Percentiles rank a stretch among this genome's conserved stretches.
phyloP scores from a whole-genome alignment of 306 rosid species.

The Ammopiptanthus mongolicus region DNA sequence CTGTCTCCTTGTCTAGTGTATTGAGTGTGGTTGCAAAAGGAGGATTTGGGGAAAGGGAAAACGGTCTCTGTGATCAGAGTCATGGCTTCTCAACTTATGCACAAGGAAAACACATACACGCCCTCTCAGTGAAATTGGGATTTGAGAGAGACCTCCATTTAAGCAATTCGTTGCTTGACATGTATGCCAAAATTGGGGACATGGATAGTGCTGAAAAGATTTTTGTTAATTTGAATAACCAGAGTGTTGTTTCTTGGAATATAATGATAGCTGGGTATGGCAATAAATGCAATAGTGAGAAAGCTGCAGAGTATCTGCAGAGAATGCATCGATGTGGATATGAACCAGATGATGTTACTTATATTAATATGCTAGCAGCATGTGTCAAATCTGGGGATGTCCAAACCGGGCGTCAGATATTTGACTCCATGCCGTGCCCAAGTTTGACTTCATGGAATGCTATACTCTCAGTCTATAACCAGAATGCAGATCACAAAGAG shows the following conservation, averaged over 20 bases:
- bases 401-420: slow-evolving; percentile 52
- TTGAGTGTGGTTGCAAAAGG: slow-evolving; percentile 56
- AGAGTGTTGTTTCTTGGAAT: slow-evolving; percentile 68
- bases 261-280: slow-evolving; percentile 76
- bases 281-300: slow-evolving; percentile 35
- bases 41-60: slow-evolving; percentile 37
- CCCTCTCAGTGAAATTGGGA: slow-evolving; percentile 55
- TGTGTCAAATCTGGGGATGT: slow-evolving; percentile 69
- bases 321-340: slow-evolving; percentile 48
- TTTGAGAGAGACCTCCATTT: slow-evolving; percentile 62
- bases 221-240: slow-evolving; percentile 36
- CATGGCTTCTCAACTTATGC: slow-evolving; percentile 9
- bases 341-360: slow-evolving; percentile 70
- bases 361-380: slow-evolving; percentile 57
- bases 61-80: slow-evolving; percentile 17
- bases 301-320: slow-evolving; percentile 45
- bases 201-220: slow-evolving; percentile 57
- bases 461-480: slow-evolving; percentile 62
- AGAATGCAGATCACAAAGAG: slow-evolving; percentile 49
- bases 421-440: slow-evolving; percentile 55
- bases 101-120: slow-evolving; percentile 52
- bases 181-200: slow-evolving; percentile 62
- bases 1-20: slow-evolving; percentile 58
- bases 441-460: slow-evolving; percentile 76
- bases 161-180: slow-evolving; percentile 67